phyloP scores from a whole-genome alignment of 108 stramenopile species.

The Nannochloropsis gaditana region DNA sequence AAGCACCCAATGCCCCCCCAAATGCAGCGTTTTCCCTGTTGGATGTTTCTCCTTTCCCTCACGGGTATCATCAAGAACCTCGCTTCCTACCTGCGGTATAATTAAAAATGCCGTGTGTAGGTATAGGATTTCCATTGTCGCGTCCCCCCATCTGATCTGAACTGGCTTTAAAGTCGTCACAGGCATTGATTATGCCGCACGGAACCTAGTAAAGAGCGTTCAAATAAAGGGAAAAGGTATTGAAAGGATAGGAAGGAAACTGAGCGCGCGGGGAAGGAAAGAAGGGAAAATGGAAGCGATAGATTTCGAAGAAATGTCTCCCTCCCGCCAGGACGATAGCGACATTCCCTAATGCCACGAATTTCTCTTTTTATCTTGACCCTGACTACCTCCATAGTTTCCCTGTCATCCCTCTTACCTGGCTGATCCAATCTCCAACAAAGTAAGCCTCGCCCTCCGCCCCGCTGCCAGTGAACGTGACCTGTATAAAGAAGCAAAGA shows the following conservation, averaged over 20 bases:
- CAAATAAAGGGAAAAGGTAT: neutral
- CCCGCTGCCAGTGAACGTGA: neutral
- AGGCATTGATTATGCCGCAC: neutral
- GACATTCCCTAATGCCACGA: too few relatives aligned
- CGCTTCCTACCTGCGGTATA: slow-evolving; percentile 7
- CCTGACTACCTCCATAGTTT: neutral
- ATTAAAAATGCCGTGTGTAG: neutral
- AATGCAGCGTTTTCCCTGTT: too few relatives aligned
- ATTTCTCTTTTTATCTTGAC: neutral
- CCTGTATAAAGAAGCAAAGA: neutral
- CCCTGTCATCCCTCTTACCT: neutral
- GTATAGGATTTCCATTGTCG: neutral
- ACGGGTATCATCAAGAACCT: neutral
- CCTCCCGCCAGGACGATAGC: neutral
- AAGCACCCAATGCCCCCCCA: too few relatives aligned
- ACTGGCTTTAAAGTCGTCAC: neutral
- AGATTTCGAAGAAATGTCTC: neutral
- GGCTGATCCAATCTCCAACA: slow-evolving; percentile 19
- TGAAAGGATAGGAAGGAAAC: too few relatives aligned
- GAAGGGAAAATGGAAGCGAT: neutral
- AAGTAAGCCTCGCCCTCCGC: neutral
- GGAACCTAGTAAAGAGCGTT: neutral
- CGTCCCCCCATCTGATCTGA: neutral
- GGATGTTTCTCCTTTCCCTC: neutral
- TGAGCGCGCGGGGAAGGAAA: neutral